Evolutionary conservation across 768 basidiomycete species (phyloP), one percentile per base, ranked within the genome.

Genomic region (Suillus weaverae): DNA sequence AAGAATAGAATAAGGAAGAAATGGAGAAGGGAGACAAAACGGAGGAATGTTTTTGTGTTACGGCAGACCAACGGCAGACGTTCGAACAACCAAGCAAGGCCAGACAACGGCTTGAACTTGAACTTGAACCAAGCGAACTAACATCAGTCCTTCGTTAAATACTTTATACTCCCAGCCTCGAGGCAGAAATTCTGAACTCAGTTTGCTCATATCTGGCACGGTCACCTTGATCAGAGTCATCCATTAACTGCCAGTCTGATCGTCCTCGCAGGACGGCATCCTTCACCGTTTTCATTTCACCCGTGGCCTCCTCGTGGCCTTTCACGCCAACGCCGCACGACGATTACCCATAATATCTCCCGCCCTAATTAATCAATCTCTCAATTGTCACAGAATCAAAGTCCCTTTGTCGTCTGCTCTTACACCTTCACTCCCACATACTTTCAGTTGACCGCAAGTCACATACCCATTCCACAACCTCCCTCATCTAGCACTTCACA

Each of bases 301-400:
- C 50, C 38, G 48, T 64, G 51, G 50, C 22, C 38, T 55, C 67
- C 73, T 73, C 74, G 76, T 77, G 74, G 70, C 64, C 26, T 66
- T 74, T 76, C 74, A 73, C 74, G 76, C 74, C 76, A 73, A 68
- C 66, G 66, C 72, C 74, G 73, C 76, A 71, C 76, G 65, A 69
- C 43, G 70, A 73, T 64, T 63, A 65, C 69, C 60, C 71, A 73
- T 74, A 62, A 68, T 66, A 68, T 73, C 73, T 72, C 60, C 70
- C 72, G 68, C 38, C 71, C 72, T 68, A 72, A 76, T 76, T 66
- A 76, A 72, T 76, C 71, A 64, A 70, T 69, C 32, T 66, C 64
- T 51, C 63, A 62, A 55, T 61, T 63, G 64, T 69, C 57, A 59
- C 57, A 59, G 57, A 59, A 59, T 59, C 26, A 8, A 13, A 41